Percentiles rank a stretch among this genome's conserved stretches.
phyloP scores from a whole-genome alignment of 2,329 filamentous ascomycete genomes.

The Pseudocercospora pini-densiflorae region DNA sequence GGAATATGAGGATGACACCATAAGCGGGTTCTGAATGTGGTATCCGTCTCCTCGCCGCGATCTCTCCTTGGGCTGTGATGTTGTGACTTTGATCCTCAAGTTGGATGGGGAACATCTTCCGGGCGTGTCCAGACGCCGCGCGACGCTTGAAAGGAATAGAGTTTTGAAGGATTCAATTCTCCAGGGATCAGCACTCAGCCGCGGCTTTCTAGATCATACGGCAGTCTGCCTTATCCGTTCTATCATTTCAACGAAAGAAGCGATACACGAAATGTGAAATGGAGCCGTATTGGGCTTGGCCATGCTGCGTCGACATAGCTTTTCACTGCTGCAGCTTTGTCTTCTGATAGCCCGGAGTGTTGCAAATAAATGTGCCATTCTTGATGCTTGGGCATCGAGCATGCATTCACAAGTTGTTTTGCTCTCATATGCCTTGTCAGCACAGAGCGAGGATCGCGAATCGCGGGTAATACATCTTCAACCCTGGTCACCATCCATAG shows the following conservation, averaged over 20 bases:
- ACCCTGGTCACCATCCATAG: neutral
- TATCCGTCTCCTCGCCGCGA: neutral
- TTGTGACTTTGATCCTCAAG: too few species aligned
- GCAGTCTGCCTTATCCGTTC: neutral
- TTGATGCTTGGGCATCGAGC: too few species aligned
- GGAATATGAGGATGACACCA: neutral
- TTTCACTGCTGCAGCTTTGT: neutral
- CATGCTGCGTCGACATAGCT: neutral
- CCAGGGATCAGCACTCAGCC: conserved; percentile 11
- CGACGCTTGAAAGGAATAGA: conserved; percentile 7
- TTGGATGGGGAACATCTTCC: too few species aligned
- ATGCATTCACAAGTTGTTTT: neutral
- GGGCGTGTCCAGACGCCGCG: neutral
- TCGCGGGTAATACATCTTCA: neutral
- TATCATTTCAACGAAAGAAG: neutral
- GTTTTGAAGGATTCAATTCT: conserved; percentile 12
- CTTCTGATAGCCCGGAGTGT: neutral
- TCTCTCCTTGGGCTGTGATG: neutral
- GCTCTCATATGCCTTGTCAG: too few species aligned
- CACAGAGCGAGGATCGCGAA: neutral
- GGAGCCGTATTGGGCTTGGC: too few species aligned
- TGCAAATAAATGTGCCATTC: neutral
- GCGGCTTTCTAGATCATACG: neutral
- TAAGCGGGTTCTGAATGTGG: neutral
- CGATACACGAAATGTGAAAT: neutral